Evolutionary conservation across 2,329 filamentous ascomycete species (phyloP), one percentile per base, ranked within the genome.

Genomic region (Helminthosporium solani): DNA sequence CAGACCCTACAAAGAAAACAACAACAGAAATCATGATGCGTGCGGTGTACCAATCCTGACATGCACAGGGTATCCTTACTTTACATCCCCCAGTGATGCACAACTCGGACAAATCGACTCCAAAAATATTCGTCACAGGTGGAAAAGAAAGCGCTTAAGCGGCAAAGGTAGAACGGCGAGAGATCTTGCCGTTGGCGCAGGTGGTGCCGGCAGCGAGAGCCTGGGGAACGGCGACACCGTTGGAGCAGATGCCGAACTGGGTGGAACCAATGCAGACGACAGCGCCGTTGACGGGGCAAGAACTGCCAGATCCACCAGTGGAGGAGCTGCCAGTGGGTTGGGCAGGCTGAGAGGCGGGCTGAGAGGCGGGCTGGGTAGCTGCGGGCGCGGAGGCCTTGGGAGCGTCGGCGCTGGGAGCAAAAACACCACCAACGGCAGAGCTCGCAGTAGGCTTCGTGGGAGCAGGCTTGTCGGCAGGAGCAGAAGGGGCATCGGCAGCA

Each of bases 171-270:
- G 41, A 40, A 33, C 52, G 52, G 31, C 47, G 48, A 23, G 31
- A 18, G 44, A 73, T 66, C 38, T 52, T 52, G 30, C 71, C 72
- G 36, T 65, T 59, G 8, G 61, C 54, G 63, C 75, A 77, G 6
- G 56, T 53, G 37, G 70, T 76, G 30, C 74, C 75, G 16, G 61
- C 56, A 8, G 74, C 68, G 21, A 76, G 64, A 27, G 62, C 52
- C 50, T 72, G 69, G 6, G 69, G 53, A 28, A 75, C 61, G 4
- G 71, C 74, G 46, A 62, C 73, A 36, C 70, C 66, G 41, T 66
- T 60, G 63, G 75, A 66, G 68, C 74, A 77, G 28, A 76, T 61
- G 25, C 74, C 75, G 44, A 73, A 77, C 20, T 70, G 63, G 31
- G 52, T 62, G 39, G 45, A 53, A 40, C 72, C 72, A 28, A 75